Percentiles rank a stretch among this genome's conserved stretches.
phyloP scores from a whole-genome alignment of 352 stramenopile genomes.

The Plasmopara viticola region DNA sequence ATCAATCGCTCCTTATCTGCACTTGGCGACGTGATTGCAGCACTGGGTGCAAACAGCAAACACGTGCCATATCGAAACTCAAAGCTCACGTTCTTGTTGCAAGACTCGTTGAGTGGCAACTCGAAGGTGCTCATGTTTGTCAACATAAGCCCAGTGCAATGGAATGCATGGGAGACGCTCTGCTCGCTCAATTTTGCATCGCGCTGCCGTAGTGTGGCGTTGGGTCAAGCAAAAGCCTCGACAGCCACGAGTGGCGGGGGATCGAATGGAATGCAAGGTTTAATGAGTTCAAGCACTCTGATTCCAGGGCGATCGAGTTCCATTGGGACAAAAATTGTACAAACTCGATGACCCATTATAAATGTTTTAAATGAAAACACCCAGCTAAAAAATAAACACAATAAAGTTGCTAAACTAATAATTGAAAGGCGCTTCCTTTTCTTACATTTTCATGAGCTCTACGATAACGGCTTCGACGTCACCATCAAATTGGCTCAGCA shows the following conservation, averaged over 20 bases:
- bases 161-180: slow-evolving; percentile 83
- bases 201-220: slow-evolving; percentile 79
- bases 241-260: slow-evolving; percentile 9
- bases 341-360: slow-evolving; percentile 19
- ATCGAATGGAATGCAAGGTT: slow-evolving; percentile 26
- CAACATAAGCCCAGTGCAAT: slow-evolving; percentile 85
- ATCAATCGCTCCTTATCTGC: slow-evolving; percentile 95
- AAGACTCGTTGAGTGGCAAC: slow-evolving; percentile 75
- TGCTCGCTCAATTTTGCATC: slow-evolving; percentile 90
- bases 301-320: slow-evolving; percentile 10
- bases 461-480: slow-evolving; percentile 50
- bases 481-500: slow-evolving; percentile 50
- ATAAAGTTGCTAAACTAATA: not conserved
- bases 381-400: slow-evolving; percentile 1
- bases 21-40: slow-evolving; percentile 93
- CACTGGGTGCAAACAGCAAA: slow-evolving; percentile 77
- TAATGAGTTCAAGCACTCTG: slow-evolving; percentile 33
- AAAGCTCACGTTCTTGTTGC: slow-evolving; percentile 90
- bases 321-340: slow-evolving; percentile 10
- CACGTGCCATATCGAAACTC: slow-evolving; percentile 96
- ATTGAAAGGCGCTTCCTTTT: not conserved
- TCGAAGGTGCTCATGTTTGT: slow-evolving; percentile 85
- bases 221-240: slow-evolving; percentile 74
- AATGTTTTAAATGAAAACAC: not conserved
- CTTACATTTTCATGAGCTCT: slow-evolving; percentile 58